Evolutionary conservation across 768 basidiomycete species (phyloP).

Genomic region (Boletus rubescentipes): DNA sequence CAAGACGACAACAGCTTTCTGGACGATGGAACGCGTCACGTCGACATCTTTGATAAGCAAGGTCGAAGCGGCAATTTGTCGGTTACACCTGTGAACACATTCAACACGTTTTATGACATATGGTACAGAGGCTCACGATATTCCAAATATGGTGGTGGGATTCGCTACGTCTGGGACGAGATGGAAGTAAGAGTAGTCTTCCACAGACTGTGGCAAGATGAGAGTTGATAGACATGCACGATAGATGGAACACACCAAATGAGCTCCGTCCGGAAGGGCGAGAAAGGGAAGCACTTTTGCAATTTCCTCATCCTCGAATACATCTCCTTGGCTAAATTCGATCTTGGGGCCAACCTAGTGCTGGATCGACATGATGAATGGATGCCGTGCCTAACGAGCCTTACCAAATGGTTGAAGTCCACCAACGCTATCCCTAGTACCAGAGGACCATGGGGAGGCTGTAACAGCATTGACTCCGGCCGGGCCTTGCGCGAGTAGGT

Average conservation of each 20-base stretch:
- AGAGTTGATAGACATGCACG: slow-evolving; percentile 7
- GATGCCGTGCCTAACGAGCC: slow-evolving; percentile 16
- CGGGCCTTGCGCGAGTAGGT: slow-evolving; percentile 60
- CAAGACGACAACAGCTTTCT: slow-evolving; percentile 95
- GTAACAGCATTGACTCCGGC: slow-evolving; percentile 76
- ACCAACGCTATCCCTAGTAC: slow-evolving; percentile 89
- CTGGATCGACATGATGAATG: slow-evolving; percentile 15
- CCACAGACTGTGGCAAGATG: slow-evolving; percentile 32
- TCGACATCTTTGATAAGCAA: slow-evolving; percentile 78
- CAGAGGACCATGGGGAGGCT: slow-evolving; percentile 53
- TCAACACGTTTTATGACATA: neutral
- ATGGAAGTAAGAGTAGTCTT: slow-evolving; percentile 98
- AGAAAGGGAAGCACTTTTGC: slow-evolving; percentile 88
- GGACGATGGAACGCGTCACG: slow-evolving; percentile 93
- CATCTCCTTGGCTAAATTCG: slow-evolving; percentile 75
- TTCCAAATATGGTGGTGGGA: slow-evolving; percentile 89
- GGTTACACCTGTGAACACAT: slow-evolving; percentile 69
- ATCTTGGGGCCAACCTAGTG: slow-evolving; percentile 86
- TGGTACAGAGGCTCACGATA: slow-evolving; percentile 57
- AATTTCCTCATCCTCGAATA: slow-evolving; percentile 85
- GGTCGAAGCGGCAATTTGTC: slow-evolving; percentile 82
- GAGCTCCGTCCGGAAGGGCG: slow-evolving; percentile 96
- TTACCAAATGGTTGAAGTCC: slow-evolving; percentile 91
- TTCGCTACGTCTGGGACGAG: slow-evolving; percentile 69
- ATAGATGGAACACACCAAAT: slow-evolving; percentile 54